Evolutionary conservation across 805 yeast species (phyloP), one percentile per base, ranked within the genome.

Genomic region (Candida wancherniae): DNA sequence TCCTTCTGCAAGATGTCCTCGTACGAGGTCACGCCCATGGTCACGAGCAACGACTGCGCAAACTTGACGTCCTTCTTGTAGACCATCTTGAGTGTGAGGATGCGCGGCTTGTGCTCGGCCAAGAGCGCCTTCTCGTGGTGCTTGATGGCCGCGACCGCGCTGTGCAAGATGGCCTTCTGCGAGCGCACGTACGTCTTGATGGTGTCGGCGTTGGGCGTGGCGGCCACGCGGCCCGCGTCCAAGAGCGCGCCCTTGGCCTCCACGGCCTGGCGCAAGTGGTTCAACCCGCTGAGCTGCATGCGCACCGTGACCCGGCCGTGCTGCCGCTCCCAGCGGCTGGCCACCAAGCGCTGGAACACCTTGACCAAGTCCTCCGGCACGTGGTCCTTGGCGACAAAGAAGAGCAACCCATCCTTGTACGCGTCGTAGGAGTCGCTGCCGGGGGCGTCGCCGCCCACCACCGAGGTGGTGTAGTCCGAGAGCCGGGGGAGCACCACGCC

Each of bases 231-330:
- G 12, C 44, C 45, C 1, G 60, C 59, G 8, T 61, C 48, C 17
- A 71, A 52, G 3, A 63, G 48, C 0, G 54, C 55, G 2, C 69
- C 35, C 43, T 80, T 80, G n/a, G 72, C 57, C 15, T 63, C 67
- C 8, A 81, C 41, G 2, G 84, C 75, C 8, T 58, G 47, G 15
- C 69, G 54, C 22, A 81, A 47, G 42, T 77, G 73, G 39, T 70
- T 68, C 18, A 77, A 48, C 0, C 87, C 88, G 28, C 80, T 80
- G 9, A 82, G 53, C 29, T 67, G 55, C 70, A 74, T 71, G 48
- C 88, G 65, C 22, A 71, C 48, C 0, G 77, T 71, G 15, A 69
- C 48, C 2, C 34, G 45, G 10, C 25, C 26, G n/a, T n/a, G n/a
- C 7, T 21, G 16, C 2, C 31, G 22, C 37, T 82, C 88, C 48